phyloP scores from a whole-genome alignment of 2,329 filamentous ascomycete species.

The Neonectria hederae region DNA sequence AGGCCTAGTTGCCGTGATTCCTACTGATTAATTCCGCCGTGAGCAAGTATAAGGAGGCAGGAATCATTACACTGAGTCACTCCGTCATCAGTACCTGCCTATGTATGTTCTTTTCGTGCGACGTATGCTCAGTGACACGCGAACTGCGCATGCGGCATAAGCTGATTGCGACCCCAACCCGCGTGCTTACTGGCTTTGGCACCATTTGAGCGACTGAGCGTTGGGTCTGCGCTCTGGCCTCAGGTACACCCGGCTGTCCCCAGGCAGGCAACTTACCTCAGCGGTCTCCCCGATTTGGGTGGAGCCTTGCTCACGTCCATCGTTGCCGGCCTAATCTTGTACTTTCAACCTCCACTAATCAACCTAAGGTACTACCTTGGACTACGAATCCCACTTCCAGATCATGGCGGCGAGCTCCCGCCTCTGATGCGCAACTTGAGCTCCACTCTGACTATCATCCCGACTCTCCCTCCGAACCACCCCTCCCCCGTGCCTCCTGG shows the following conservation, averaged over 20 bases:
- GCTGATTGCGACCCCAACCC: neutral
- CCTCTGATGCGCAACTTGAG: slow-evolving; percentile 22
- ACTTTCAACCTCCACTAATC: slow-evolving; percentile 28
- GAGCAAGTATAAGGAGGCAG: too few relatives aligned
- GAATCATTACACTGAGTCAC: neutral
- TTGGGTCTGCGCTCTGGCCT: neutral
- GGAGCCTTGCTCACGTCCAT: slow-evolving; percentile 15
- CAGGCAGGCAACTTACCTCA: slow-evolving; percentile 20
- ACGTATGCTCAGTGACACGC: neutral
- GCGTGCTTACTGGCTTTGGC: neutral
- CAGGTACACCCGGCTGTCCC: neutral
- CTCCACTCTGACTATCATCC: slow-evolving; percentile 20
- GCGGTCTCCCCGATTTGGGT: slow-evolving; percentile 9
- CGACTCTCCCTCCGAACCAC: slow-evolving; percentile 21
- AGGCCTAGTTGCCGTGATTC: neutral
- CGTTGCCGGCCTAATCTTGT: slow-evolving; percentile 8
- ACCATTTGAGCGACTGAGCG: neutral
- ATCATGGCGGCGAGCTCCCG: slow-evolving; percentile 22
- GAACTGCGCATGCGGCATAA: neutral
- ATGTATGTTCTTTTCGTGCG: too few relatives aligned
- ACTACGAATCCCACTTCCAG: slow-evolving; percentile 24
- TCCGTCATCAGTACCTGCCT: neutral
- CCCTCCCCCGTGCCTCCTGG: slow-evolving; percentile 5
- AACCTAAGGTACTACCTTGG: slow-evolving; percentile 26
- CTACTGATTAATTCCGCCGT: too few relatives aligned